A percentile compares a stretch with the other conserved stretches of the same genome.
These are phyloP conservation scores for Tausonia pullulans DNA, from an alignment of 1,284 basidiomycete genomes.

Conservation along the genomic window DNA sequence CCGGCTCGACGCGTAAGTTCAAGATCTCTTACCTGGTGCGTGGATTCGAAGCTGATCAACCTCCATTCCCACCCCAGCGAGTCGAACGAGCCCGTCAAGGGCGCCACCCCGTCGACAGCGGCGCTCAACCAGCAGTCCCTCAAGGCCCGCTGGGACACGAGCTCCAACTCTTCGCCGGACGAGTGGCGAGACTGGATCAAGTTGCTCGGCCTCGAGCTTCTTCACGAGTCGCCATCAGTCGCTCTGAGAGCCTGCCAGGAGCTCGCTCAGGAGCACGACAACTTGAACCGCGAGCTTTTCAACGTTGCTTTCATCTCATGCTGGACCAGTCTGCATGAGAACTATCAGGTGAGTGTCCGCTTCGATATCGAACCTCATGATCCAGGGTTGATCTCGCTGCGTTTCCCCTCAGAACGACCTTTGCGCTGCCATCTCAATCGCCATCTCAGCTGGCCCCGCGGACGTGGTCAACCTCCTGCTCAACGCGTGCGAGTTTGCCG, in stretches of 20 bases:
- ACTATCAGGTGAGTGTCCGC: constrained; percentile 62
- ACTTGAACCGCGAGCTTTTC: constrained; percentile 88
- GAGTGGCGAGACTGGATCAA: constrained; percentile 98
- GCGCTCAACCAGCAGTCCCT: constrained; percentile 95
- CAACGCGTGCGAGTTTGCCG: constrained; percentile 98
- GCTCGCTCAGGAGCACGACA: constrained; percentile 81
- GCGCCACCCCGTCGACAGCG: constrained; percentile 44
- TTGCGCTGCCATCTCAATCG: constrained; percentile 77
- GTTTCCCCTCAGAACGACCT: constrained; percentile 62
- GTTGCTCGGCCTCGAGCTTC: constrained; percentile 84
- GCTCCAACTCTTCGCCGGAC: constrained; percentile 63
- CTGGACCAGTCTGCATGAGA: constrained; percentile 92
- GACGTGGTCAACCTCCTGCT: constrained; percentile 90
- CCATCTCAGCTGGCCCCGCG: constrained; percentile 71
- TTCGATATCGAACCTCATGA: not conserved
- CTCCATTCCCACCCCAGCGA: not conserved
- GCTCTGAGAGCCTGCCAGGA: constrained; percentile 92
- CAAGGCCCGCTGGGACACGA: constrained; percentile 93
- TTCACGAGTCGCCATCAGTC: constrained; percentile 97
- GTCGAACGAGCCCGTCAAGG: constrained; percentile 16
- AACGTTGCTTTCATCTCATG: constrained; percentile 98
- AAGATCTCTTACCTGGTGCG: not conserved
- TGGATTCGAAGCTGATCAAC: not conserved
- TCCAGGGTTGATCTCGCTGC: not conserved
- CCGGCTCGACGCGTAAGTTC: constrained; percentile 34